Conservation (phyloP, 306 rosid species). For the Pyrus communis region DNA sequence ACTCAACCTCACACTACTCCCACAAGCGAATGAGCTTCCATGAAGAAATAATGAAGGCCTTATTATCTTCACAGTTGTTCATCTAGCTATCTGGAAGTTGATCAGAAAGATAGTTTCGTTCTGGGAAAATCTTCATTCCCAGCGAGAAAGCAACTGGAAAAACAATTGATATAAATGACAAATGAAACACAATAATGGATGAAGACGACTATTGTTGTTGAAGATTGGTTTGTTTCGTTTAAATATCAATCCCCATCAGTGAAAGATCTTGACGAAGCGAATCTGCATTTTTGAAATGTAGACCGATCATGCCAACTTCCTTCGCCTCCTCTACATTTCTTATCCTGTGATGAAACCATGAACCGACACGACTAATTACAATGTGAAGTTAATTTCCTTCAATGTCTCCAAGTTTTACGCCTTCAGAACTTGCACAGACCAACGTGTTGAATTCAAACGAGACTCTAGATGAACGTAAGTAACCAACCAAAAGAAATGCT, state of each 20-base stretch:
- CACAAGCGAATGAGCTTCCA: not conserved
- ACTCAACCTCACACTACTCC: not conserved
- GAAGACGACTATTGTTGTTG: not conserved
- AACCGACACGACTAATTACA: not conserved
- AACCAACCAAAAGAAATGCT: not conserved
- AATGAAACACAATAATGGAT: not conserved
- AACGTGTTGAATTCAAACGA: not conserved
- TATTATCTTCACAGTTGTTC: not conserved
- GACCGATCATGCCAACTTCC: constrained; percentile 64
- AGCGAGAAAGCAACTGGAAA: not conserved
- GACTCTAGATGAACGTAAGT: not conserved
- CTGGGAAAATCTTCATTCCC: not conserved
- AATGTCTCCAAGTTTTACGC: not conserved
- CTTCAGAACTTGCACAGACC: not conserved
- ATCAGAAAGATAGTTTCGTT: too few relatives aligned
- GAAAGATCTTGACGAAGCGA: constrained; percentile 50
- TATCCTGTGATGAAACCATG: constrained; percentile 25
- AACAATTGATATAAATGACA: not conserved
- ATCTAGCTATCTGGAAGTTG: not conserved
- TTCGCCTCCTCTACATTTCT: constrained; percentile 71
- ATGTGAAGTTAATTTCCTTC: not conserved
- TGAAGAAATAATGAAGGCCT: not conserved
- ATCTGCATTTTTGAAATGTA: constrained; percentile 58
- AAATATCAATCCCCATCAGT: constrained; percentile 43
- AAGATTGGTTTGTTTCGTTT: constrained; percentile 14